Evolutionary conservation across 2,329 filamentous ascomycete species (phyloP).

Genomic region (Talaromyces piceae): DNA sequence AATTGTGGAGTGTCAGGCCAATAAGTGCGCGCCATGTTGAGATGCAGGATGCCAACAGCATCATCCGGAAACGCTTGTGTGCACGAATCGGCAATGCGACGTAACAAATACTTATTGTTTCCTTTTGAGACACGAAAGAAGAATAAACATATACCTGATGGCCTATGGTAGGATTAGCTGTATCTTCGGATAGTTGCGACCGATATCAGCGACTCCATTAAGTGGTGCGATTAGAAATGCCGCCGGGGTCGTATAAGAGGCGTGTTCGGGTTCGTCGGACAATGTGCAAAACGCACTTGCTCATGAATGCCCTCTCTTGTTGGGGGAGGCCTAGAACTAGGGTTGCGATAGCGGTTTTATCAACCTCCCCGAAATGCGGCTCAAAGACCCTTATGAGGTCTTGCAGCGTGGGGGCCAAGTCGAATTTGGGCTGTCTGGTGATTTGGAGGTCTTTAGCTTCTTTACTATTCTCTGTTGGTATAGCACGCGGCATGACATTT

Average conservation of each 20-base stretch:
- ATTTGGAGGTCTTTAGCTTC: slow-evolving; percentile 44
- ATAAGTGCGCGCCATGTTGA: background rate
- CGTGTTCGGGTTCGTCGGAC: slow-evolving; percentile 43
- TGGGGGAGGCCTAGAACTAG: slow-evolving; percentile 38
- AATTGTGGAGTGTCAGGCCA: background rate
- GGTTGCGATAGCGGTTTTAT: slow-evolving; percentile 41
- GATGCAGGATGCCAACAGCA: background rate
- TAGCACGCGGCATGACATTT: background rate
- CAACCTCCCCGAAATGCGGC: slow-evolving; percentile 45
- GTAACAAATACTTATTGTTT: background rate
- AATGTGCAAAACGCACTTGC: slow-evolving; percentile 41
- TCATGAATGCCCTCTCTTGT: slow-evolving; percentile 31
- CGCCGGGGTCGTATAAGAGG: slow-evolving; percentile 51
- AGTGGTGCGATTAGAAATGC: slow-evolving; percentile 50
- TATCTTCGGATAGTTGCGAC: slow-evolving; percentile 45
- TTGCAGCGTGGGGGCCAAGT: slow-evolving; percentile 40
- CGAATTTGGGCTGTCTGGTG: slow-evolving; percentile 30
- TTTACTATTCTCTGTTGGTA: slow-evolving; percentile 44
- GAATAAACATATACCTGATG: background rate
- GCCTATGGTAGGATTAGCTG: background rate
- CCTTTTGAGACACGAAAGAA: background rate
- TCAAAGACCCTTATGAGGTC: slow-evolving; percentile 38
- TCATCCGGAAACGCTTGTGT: background rate
- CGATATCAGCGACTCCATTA: slow-evolving; percentile 49
- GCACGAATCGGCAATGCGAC: background rate